These are phyloP conservation scores for Torrubiella hemipterigena DNA, from an alignment of 2,329 filamentous ascomycete genomes.

Conservation along the genomic window DNA sequence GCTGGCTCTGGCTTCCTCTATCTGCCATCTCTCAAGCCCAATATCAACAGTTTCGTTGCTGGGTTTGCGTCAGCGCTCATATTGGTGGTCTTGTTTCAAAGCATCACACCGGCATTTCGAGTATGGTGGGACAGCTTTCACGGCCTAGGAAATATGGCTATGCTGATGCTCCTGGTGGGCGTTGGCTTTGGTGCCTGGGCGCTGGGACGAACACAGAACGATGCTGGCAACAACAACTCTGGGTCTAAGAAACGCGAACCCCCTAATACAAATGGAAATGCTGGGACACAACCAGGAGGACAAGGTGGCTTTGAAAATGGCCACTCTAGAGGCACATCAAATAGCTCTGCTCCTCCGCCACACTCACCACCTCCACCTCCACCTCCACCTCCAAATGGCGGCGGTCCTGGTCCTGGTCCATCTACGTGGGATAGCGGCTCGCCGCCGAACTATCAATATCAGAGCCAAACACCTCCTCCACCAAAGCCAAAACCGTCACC, in stretches of 20 bases:
- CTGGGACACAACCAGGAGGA: conserved; percentile 1
- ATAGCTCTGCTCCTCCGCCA: conserved; percentile 20
- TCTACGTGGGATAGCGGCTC: conserved; percentile 6
- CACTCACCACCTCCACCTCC: conserved; percentile 22
- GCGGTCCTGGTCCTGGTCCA: conserved; percentile 2
- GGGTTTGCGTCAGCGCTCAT: conserved; percentile 70
- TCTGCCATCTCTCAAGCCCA: conserved; percentile 76
- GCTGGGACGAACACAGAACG: conserved; percentile 24
- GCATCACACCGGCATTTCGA: conserved; percentile 60
- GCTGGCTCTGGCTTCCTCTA: conserved; percentile 85
- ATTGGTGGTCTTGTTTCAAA: conserved; percentile 59
- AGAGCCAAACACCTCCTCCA: conserved; percentile 4
- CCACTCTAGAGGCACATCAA: conserved; percentile 16
- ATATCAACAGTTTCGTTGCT: conserved; percentile 82
- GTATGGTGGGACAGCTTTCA: conserved; percentile 62
- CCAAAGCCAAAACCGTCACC: conserved; percentile 7
- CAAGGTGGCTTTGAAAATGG: conserved; percentile 11
- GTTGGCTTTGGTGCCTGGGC: conserved; percentile 73
- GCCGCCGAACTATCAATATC: conserved; percentile 5
- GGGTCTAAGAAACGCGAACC: conserved; percentile 6
- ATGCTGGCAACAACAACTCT: conserved; percentile 3
- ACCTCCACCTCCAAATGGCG: conserved; percentile 14
- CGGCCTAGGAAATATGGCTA: conserved; percentile 59
- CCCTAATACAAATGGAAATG: too few relatives aligned
- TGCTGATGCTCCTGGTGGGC: conserved; percentile 58